phyloP scores from a whole-genome alignment of 2,329 filamentous ascomycete species.

The Colletotrichum cereale region DNA sequence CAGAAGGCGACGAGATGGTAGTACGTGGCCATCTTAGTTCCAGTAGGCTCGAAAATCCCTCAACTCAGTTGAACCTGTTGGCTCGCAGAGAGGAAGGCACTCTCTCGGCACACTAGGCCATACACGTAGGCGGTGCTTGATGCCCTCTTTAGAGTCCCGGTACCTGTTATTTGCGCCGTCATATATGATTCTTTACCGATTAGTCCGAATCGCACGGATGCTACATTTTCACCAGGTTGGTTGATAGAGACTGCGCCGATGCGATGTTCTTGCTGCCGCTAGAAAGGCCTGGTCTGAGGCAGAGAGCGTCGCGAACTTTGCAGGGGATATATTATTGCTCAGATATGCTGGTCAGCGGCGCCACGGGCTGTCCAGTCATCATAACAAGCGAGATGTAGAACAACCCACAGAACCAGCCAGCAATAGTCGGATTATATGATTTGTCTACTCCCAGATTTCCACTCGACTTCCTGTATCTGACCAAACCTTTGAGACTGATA shows the following conservation, averaged over 20 bases:
- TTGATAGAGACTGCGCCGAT: conserved; percentile 68
- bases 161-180: conserved; percentile 76
- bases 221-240: conserved; percentile 75
- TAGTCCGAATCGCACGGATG: conserved; percentile 72
- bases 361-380: conserved; percentile 77
- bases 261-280: conserved; percentile 73
- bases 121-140: conserved; percentile 72
- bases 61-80: background rate
- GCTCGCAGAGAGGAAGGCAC: conserved; percentile 35
- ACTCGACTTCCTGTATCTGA: conserved; percentile 74
- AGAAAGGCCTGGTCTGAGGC: conserved; percentile 75
- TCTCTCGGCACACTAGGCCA: conserved; percentile 67
- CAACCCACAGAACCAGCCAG: background rate
- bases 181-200: conserved; percentile 74
- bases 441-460: conserved; percentile 54
- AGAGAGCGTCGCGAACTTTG: conserved; percentile 77
- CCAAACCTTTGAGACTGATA: conserved; percentile 69
- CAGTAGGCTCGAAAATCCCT: too few relatives aligned
- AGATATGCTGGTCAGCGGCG: conserved; percentile 76
- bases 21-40: background rate
- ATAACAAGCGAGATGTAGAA: conserved; percentile 72
- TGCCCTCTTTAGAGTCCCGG: conserved; percentile 74
- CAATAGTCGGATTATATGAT: background rate
- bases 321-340: conserved; percentile 75
- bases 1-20: conserved; percentile 42